Base-by-base conservation (phyloP, 1,139 yeast species). In the Geotrichum bryndzae region DNA sequence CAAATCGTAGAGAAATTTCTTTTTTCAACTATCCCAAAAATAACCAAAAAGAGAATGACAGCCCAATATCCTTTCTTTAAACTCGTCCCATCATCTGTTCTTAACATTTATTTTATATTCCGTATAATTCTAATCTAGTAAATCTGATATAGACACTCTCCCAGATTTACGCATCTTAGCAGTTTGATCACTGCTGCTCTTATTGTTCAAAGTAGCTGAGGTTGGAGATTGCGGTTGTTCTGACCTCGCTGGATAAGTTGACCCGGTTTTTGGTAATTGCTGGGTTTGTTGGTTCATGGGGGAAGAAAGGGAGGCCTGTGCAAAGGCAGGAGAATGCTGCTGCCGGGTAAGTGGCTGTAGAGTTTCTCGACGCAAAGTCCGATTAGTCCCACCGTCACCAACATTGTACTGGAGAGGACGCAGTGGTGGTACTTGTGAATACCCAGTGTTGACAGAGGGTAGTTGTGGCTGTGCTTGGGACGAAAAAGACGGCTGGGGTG, bases 101-200 rank as follows among this genome's bases (percentile, higher is more conserved):
- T 38, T 15, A 11, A 38, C 6, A 4, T 10, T 38, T 38, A 38
- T 38, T 38, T 38, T 38, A 41, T 5, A 41, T 41, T 41, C 22
- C n/a, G 3, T 41, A 15, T 41, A 2, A 2, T 3, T 50, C 25
- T 50, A 54, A 45, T 54, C 57, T 54, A 54, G n/a, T 41, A 54
- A 27, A 18, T 54, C 57, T 22, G 51, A 25, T 27, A 54, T 54
- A 27, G 57, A 54, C 45, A 54, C 41, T 45, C 29, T 54, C 33
- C 57, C 57, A 23, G 41, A 29, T 27, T 54, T 54, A 10, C 52
- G 52, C 33, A 25, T 25, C 22, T 50, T 50, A 2, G 33, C n/a
- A 25, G 33, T 15, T 15, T 50, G 33, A 50, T 41, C 46, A 15
- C n/a, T 45, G 6, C 25, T 35, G 23, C 11, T 45, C 35, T 45